A percentile compares a stretch with the other conserved stretches of the same genome.
These are phyloP conservation scores for Chytriomyces hyalinus DNA, from an alignment of 192 early-diverging fungal genomes.

Conservation along the genomic window DNA sequence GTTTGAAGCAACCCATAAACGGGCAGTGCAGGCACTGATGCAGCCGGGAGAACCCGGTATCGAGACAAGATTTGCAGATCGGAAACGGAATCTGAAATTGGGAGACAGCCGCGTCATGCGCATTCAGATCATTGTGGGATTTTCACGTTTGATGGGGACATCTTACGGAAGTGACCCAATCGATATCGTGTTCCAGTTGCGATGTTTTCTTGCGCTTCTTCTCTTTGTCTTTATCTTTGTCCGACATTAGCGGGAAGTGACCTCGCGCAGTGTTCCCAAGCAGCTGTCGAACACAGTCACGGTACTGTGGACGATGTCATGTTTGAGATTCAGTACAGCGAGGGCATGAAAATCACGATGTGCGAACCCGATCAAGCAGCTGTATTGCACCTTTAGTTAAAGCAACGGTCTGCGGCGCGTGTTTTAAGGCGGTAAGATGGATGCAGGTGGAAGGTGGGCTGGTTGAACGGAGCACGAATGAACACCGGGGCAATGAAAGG, in stretches of 20 bases:
- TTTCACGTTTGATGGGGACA: neutral
- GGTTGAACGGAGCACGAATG: neutral
- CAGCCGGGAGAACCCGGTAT: constrained; percentile 44
- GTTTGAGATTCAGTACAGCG: neutral
- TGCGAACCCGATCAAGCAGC: neutral
- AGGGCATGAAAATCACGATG: too few species aligned
- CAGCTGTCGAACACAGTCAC: constrained; percentile 7
- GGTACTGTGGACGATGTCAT: constrained; percentile 6
- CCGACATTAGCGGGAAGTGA: constrained; percentile 11
- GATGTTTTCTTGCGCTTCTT: constrained; percentile 28
- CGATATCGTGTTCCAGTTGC: constrained; percentile 25
- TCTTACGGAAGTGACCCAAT: constrained; percentile 17
- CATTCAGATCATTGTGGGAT: neutral
- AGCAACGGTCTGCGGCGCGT: neutral
- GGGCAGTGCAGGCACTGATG: constrained; percentile 88
- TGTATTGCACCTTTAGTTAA: neutral
- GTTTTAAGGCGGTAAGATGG: constrained; percentile 16
- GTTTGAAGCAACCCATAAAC: constrained; percentile 77
- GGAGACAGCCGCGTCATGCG: neutral
- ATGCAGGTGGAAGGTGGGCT: neutral
- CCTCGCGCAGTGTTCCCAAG: constrained; percentile 28
- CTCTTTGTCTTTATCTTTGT: neutral
- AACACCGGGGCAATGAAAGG: too few species aligned
- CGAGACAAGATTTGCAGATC: constrained; percentile 40
- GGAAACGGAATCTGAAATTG: constrained; percentile 39